Evolutionary conservation across 148 eudicot genomes (phyloP), one percentile per base, ranked within the genome.

Genomic region (Rhododendron ferrugineum): DNA sequence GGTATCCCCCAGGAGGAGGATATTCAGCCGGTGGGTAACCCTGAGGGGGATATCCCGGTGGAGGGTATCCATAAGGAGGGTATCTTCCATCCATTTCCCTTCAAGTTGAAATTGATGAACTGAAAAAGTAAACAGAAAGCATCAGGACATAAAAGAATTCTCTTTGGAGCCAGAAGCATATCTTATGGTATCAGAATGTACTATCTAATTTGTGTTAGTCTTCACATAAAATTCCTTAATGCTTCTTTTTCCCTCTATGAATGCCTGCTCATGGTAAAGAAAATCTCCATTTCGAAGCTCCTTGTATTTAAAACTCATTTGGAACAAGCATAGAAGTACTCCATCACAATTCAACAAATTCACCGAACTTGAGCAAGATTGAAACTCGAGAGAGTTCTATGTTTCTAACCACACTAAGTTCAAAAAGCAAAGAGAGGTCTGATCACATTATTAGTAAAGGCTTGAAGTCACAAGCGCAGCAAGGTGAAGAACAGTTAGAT

Each of bases 61-160:
- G 75, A 32, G 70, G 89, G 86, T 16, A 91, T 50, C 75, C 92
- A 91, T 83, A 83, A 89, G 82, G 75, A 83, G 83, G 83, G 66
- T 83, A 37, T 23, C 80, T 47, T 47, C 87, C 90, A 68, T 86
- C 91, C 92, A 91, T 91, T 82, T 84, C 82, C 66, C 83, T 83
- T 87, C 64, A 81, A 83, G 76, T 86, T 77, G 84, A 83, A 88
- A 54, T 56, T 76, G 49, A 58, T 72, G 50, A n/a, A 52, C 82
- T 37, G 73, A 30, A 76, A 75, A 42, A 34, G 73, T 56, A 56
- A 77, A 77, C 7, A 34, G 52, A 40, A 10, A 8, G 9, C 74
- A 62, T 66, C 6, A 64, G 84, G 22, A 22, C 50, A 42, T 20
- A 11, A 3, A 82, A n/a, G 11, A 52, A 2, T 30, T 18, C 26